phyloP scores from a whole-genome alignment of 306 rosid genomes.

The Albizia julibrissin region DNA sequence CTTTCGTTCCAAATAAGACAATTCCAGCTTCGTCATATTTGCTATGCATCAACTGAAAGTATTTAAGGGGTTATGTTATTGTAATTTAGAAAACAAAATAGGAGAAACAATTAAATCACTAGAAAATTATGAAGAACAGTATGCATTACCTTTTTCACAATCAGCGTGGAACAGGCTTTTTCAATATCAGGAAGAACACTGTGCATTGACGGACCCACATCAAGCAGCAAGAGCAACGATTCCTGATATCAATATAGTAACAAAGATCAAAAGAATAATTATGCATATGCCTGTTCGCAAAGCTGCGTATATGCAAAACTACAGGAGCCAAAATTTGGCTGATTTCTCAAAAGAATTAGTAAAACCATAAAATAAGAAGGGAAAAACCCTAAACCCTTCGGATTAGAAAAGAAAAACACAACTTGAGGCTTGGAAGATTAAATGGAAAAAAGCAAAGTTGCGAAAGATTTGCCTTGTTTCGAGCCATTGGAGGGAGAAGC shows the following conservation, averaged over 20 bases:
- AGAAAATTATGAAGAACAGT: neutral
- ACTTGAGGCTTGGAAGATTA: neutral
- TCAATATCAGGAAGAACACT: slow-evolving; percentile 67
- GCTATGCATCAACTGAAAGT: slow-evolving; percentile 61
- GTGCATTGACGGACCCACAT: slow-evolving; percentile 95
- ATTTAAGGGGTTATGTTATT: neutral
- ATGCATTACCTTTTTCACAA: slow-evolving; percentile 67
- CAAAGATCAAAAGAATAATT: neutral
- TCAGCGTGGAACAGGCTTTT: slow-evolving; percentile 73
- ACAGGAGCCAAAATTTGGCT: neutral
- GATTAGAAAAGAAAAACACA: neutral
- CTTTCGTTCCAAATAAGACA: slow-evolving; percentile 79
- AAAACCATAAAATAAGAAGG: neutral
- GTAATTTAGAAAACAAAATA: neutral
- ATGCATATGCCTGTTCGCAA: neutral
- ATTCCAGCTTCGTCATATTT: slow-evolving; percentile 76
- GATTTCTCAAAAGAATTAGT: neutral
- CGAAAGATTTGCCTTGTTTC: slow-evolving; percentile 58
- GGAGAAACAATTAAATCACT: neutral
- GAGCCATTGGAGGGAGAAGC: slow-evolving; percentile 58
- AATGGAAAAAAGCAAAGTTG: neutral
- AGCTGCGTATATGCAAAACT: neutral
- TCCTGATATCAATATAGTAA: slow-evolving; percentile 49
- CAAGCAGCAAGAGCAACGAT: slow-evolving; percentile 73
- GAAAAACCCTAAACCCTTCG: slow-evolving; percentile 38